Evolutionary conservation across 331 rosid species (phyloP), one percentile per base, ranked within the genome.

Genomic region (Stylosanthes scabra): DNA sequence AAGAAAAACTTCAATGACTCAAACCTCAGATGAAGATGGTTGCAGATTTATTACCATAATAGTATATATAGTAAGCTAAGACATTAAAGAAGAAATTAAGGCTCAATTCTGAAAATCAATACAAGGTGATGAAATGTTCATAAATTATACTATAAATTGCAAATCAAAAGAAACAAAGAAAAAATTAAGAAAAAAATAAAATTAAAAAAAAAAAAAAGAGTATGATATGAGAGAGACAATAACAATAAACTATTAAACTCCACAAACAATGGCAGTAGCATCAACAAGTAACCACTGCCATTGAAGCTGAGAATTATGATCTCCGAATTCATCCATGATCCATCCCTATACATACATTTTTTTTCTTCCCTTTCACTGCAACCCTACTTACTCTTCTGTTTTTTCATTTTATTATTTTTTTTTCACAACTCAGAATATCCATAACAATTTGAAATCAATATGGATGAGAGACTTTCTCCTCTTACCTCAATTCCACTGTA

Each of bases 371-470:
- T 5, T 46, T 79, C 86, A 82, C 86, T 86, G 96, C 86, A 87
- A 93, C 91, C 89, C 89, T 88, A 85, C 74, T 80, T 80, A 42
- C 46, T 42, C 87, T 86, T 15, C 12, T 82, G 83, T 84, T 88
- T 90, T n/a, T 82, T 94, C 93, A 89, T 85, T 81, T 81, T 90
- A 85, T 90, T 82, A 12, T 49, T 46, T 46, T 46, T 9, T 46
- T 89, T 94, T 83, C 92, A 84, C 96, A 83, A 88, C 90, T 87
- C 82, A 40, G 83, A 89, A 86, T 80, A 88, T 86, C 83, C 94
- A 85, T 91, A 89, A 88, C 90, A 86, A 91, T 87, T 44, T 88
- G 77, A 86, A 91, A 89, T 85, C 89, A 94, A 89, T 87, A 88
- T 82, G 87, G 86, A 70, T 71, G 74, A 86, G 91, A 90, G 84